Percentiles rank a stretch among this genome's conserved stretches.
Evolutionary conservation across 2,329 filamentous ascomycete genomes (phyloP).

Genomic region (Epichloe typhina): DNA sequence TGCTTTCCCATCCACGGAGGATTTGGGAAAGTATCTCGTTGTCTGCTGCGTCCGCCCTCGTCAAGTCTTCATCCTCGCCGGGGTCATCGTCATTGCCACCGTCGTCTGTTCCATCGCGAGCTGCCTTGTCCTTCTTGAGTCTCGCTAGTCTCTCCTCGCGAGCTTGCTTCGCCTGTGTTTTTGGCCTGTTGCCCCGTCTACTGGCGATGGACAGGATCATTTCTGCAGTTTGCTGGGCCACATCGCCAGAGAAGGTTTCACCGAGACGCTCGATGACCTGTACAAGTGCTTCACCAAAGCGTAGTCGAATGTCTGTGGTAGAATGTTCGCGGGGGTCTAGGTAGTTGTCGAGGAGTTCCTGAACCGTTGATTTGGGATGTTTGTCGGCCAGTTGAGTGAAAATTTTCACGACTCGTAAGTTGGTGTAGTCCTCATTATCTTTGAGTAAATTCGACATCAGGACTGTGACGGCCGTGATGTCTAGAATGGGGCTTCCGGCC

Average conservation of each 20-base stretch:
- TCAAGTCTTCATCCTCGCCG: slow-evolving; percentile 24
- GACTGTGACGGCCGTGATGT: slow-evolving; percentile 51
- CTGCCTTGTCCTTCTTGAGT: slow-evolving; percentile 29
- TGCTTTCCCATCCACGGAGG: slow-evolving; percentile 54
- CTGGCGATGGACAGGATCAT: slow-evolving; percentile 51
- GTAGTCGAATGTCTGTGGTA: slow-evolving; percentile 48
- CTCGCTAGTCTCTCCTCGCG: slow-evolving; percentile 35
- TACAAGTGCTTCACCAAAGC: slow-evolving; percentile 54
- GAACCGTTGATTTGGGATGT: slow-evolving; percentile 48
- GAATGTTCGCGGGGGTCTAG: slow-evolving; percentile 47
- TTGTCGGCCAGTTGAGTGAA: slow-evolving; percentile 47
- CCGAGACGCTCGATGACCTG: slow-evolving; percentile 51
- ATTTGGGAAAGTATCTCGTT: slow-evolving; percentile 44
- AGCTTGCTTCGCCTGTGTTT: slow-evolving; percentile 43
- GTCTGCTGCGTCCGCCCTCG: slow-evolving; percentile 29
- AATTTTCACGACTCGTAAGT: slow-evolving; percentile 52
- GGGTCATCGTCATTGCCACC: slow-evolving; percentile 29
- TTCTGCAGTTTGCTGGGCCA: slow-evolving; percentile 38
- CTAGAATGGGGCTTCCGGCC: slow-evolving; percentile 42
- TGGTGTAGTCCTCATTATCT: slow-evolving; percentile 59
- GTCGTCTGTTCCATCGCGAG: slow-evolving; percentile 22
- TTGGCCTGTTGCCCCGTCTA: slow-evolving; percentile 46
- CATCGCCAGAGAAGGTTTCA: slow-evolving; percentile 39
- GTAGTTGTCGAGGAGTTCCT: slow-evolving; percentile 54
- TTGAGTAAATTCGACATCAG: slow-evolving; percentile 50